Percentiles rank a stretch among this genome's conserved stretches.
phyloP scores from a whole-genome alignment of 2,329 filamentous ascomycete genomes.

The Colletotrichum viniferum region DNA sequence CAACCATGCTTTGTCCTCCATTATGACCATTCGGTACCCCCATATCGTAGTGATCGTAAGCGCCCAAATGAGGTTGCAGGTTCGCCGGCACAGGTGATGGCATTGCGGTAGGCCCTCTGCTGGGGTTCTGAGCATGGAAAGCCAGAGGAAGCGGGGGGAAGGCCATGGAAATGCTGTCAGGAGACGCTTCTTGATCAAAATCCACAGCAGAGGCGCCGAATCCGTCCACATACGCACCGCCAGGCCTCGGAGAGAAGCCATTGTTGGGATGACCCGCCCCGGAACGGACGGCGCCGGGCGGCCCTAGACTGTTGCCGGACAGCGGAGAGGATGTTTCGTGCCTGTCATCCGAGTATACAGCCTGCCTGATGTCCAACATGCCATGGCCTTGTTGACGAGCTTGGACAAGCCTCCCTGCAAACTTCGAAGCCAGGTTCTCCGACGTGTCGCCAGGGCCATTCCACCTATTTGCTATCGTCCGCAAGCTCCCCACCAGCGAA shows the following conservation, averaged over 20 bases:
- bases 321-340: neutral
- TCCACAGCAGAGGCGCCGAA: neutral
- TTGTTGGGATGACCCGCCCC: neutral
- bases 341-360: constrained; percentile 34
- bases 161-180: constrained; percentile 31
- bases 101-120: constrained; percentile 10
- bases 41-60: neutral
- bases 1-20: neutral
- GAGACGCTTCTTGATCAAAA: constrained; percentile 15
- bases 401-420: constrained; percentile 32
- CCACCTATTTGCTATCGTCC: constrained; percentile 42
- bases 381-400: constrained; percentile 29
- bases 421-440: constrained; percentile 38
- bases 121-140: constrained; percentile 28
- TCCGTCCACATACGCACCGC: neutral
- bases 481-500: constrained; percentile 34
- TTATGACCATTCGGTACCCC: neutral
- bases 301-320: neutral
- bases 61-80: neutral
- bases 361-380: constrained; percentile 35
- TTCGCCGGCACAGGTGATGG: constrained; percentile 4
- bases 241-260: neutral
- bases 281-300: neutral
- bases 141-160: constrained; percentile 35
- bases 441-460: constrained; percentile 28